A percentile compares a stretch with the other conserved stretches of the same genome.
Evolutionary conservation across 345 rosid species (phyloP).

Genomic region (Aegle marmelos): DNA sequence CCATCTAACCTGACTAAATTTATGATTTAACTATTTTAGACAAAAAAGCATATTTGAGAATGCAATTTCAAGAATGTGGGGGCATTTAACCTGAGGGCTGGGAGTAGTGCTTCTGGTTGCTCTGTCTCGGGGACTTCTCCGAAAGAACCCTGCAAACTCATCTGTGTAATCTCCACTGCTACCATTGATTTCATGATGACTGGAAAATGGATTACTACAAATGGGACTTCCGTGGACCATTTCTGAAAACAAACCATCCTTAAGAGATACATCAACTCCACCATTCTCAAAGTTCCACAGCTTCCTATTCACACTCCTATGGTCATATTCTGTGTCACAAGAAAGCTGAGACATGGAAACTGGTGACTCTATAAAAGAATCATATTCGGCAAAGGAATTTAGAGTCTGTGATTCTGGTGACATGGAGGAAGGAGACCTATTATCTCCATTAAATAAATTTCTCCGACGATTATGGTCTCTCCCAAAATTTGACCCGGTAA

Average conservation of each 20-base stretch:
- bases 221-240: slow-evolving; percentile 35
- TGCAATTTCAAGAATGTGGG: neutral
- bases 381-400: slow-evolving; percentile 53
- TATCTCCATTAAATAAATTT: slow-evolving; percentile 20
- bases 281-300: slow-evolving; percentile 53
- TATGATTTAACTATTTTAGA: neutral
- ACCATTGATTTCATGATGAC: slow-evolving; percentile 27
- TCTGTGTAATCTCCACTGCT: slow-evolving; percentile 29
- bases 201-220: slow-evolving; percentile 34
- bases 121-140: slow-evolving; percentile 40
- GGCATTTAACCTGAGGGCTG: slow-evolving; percentile 61
- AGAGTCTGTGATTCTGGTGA: slow-evolving; percentile 86
- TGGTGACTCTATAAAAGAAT: slow-evolving; percentile 59
- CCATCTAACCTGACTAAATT: neutral
- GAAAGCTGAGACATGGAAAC: slow-evolving; percentile 45
- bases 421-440: slow-evolving; percentile 46
- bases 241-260: slow-evolving; percentile 71
- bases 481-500: slow-evolving; percentile 62
- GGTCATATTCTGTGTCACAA: slow-evolving; percentile 35
- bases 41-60: neutral
- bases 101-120: slow-evolving; percentile 48
- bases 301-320: slow-evolving; percentile 63
- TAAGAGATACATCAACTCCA: slow-evolving; percentile 64
- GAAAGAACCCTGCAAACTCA: slow-evolving; percentile 53
- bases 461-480: slow-evolving; percentile 32